Percentiles rank a stretch among this genome's conserved stretches.
These are phyloP conservation scores for Neoscytalidium dimidiatum DNA, from an alignment of 2,329 filamentous ascomycete species.

Conservation along the genomic window DNA sequence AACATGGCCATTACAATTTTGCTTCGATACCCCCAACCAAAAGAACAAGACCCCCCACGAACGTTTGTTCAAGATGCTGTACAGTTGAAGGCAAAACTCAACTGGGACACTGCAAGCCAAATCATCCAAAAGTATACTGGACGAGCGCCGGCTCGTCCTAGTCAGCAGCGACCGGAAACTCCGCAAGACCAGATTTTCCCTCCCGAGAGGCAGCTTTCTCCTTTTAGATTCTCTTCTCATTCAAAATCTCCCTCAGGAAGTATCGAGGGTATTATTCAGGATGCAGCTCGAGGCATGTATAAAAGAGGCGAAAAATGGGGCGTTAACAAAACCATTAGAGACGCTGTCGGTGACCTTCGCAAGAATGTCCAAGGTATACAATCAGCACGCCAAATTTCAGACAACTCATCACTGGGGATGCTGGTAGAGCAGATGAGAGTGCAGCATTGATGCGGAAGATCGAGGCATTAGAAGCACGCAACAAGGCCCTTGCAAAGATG, in stretches of 20 bases:
- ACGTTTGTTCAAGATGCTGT: conserved; percentile 86
- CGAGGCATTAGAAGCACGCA: conserved; percentile 62
- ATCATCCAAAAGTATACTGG: conserved; percentile 72
- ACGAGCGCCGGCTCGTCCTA: conserved; percentile 33
- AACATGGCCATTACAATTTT: conserved; percentile 80
- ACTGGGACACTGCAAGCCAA: conserved; percentile 60
- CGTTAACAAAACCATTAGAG: conserved; percentile 78
- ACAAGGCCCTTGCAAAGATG: conserved; percentile 66
- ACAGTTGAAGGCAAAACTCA: conserved; percentile 68
- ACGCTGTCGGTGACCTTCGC: conserved; percentile 76
- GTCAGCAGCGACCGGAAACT: conserved; percentile 26
- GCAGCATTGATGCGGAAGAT: conserved; percentile 39
- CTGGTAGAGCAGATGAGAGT: conserved; percentile 30
- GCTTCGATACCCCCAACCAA: conserved; percentile 76
- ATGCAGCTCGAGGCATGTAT: conserved; percentile 73
- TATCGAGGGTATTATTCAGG: conserved; percentile 72
- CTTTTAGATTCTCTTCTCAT: conserved; percentile 30
- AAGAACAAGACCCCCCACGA: conserved; percentile 65
- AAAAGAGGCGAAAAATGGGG: conserved; percentile 74
- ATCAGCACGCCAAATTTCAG: conserved; percentile 32
- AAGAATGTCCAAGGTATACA: conserved; percentile 73
- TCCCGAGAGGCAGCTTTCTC: conserved; percentile 26
- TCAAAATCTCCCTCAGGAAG: conserved; percentile 38
- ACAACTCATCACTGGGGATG: conserved; percentile 29
- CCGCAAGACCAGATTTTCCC: not conserved